Evolutionary conservation across 2,329 filamentous ascomycete genomes (phyloP), one percentile per base, ranked within the genome.

Genomic region (Penicillium sp.): DNA sequence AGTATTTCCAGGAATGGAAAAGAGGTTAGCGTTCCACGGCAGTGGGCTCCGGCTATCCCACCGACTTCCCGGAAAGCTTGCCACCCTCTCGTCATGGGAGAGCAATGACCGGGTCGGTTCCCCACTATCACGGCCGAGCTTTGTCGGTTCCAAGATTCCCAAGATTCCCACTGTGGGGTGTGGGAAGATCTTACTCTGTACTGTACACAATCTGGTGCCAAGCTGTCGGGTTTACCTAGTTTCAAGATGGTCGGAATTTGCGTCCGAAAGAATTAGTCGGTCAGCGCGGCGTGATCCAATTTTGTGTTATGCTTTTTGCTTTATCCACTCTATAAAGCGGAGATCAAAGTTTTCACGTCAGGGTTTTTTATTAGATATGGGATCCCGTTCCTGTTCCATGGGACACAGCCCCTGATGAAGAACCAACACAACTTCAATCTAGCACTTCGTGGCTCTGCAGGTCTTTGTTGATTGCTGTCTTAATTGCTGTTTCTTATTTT

Each of bases 151-250:
- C 46, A 47, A 47, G 53, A 57, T 54, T 53, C 42, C 42, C 50
- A 29, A 47, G 53, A 57, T 54, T 53, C 42, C 42, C 50, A 29
- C 52, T 62, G 62, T 62, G 63, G 63, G 53, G 58, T 42, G n/a
- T 26, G 13, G 48, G 50, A 53, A 46, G 62, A 61, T 62, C 58
- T 29, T 43, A 33, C 19, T 19, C 19, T 19, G 1, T 19, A 19
- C 19, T 19, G 19, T 19, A 27, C 33, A 50, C 44, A 21, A 33
- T 50, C 35, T 23, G 48, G 50, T 54, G 54, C 56, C 60, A 55
- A 62, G 59, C 47, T 53, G 39, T 26, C 26, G 23, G 23, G 25
- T 9, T 37, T 13, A 37, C 29, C 19, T 13, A 26, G 10, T 23
- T 19, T 27, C 19, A 14, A 19, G n/a, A 9, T 10, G 19, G 29